Conservation (phyloP, 140 eudicot genomes). For the Bidens hawaiensis region DNA sequence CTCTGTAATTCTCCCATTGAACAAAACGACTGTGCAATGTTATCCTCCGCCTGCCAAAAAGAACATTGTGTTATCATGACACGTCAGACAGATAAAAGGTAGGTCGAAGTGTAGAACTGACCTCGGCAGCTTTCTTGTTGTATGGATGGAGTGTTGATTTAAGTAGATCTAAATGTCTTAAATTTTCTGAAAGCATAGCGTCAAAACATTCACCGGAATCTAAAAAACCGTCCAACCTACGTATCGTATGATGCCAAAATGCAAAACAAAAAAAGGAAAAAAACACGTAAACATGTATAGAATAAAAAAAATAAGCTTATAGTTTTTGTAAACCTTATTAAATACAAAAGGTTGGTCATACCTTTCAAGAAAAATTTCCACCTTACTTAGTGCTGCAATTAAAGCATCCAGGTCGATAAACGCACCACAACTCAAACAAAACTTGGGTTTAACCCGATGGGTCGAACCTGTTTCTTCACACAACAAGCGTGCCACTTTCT, state of each 20-base stretch:
- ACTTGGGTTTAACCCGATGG: slow-evolving; percentile 43
- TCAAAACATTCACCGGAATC: slow-evolving; percentile 31
- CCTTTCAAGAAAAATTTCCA: slow-evolving; percentile 45
- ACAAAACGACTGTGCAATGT: slow-evolving; percentile 66
- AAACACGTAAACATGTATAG: not conserved
- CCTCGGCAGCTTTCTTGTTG: slow-evolving; percentile 91
- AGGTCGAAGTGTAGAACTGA: slow-evolving; percentile 31
- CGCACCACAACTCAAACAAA: slow-evolving; percentile 64
- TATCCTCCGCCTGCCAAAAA: slow-evolving; percentile 60
- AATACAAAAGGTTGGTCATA: slow-evolving; percentile 27
- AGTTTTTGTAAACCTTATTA: no score
- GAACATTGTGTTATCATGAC: no score
- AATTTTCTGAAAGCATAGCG: slow-evolving; percentile 40
- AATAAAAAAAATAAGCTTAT: not conserved
- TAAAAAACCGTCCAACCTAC: slow-evolving; percentile 58
- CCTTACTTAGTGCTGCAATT: slow-evolving; percentile 31
- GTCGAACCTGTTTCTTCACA: slow-evolving; percentile 29
- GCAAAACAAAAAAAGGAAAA: no score
- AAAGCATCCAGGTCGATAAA: slow-evolving; percentile 41
- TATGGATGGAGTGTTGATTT: slow-evolving; percentile 58
- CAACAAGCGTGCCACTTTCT: slow-evolving; percentile 41
- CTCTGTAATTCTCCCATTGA: slow-evolving; percentile 42
- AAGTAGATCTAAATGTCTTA: slow-evolving; percentile 41
- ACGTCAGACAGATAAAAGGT: not conserved
- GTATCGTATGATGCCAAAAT: not conserved